Conservation (phyloP, 768 basidiomycete species). For the Lactarius vividus region DNA sequence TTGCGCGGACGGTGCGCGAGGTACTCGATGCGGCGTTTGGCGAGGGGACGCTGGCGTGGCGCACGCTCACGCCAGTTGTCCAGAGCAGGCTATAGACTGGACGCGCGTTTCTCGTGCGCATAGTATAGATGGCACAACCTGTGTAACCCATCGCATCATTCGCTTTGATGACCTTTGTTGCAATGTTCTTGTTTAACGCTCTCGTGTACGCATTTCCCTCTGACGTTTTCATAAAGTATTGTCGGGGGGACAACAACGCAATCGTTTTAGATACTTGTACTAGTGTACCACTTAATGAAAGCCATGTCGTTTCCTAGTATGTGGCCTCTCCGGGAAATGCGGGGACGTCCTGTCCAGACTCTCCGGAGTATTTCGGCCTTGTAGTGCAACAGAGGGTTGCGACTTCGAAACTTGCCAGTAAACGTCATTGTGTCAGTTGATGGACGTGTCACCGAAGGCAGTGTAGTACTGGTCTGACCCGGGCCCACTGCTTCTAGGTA, state of each 20-base stretch:
- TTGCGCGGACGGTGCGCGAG: conserved; percentile 75
- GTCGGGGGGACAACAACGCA: background rate
- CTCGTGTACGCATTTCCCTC: background rate
- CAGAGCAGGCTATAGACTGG: conserved; percentile 49
- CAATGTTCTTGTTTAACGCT: background rate
- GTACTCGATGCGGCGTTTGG: conserved; percentile 84
- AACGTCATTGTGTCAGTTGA: too few species aligned
- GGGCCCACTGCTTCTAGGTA: too few species aligned
- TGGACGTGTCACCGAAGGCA: too few species aligned
- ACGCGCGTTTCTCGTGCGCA: too few species aligned
- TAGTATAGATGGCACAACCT: too few species aligned
- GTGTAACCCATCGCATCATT: background rate
- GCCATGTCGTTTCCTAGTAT: background rate
- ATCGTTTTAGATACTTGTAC: background rate
- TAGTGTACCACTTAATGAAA: background rate
- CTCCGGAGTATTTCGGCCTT: too few species aligned
- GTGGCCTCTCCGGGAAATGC: background rate
- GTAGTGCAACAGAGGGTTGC: too few species aligned
- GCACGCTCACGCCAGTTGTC: conserved; percentile 44
- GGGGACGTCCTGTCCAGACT: too few species aligned
- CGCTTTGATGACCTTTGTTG: background rate
- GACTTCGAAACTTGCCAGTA: too few species aligned
- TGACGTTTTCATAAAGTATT: background rate
- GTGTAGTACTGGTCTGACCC: too few species aligned
- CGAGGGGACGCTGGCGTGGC: conserved; percentile 62